These are phyloP conservation scores for Quercus berberidifolia DNA, from an alignment of 306 rosid species.

Conservation along the genomic window DNA sequence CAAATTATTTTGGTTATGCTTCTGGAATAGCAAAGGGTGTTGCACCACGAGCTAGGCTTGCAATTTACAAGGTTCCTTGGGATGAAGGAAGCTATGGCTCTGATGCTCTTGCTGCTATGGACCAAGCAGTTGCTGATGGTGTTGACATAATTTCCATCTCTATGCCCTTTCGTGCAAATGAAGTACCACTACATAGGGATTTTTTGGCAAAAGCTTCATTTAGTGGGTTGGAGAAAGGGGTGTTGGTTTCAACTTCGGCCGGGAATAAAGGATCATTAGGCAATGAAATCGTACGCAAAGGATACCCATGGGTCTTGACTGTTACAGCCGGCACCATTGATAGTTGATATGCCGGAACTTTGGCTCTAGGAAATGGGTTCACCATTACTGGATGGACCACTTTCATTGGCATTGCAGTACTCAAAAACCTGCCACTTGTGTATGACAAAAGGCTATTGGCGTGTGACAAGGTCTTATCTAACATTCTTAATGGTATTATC, in stretches of 20 bases:
- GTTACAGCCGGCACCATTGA: neutral
- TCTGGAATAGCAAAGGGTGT: conserved; percentile 36
- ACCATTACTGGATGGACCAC: neutral
- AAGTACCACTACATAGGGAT: conserved; percentile 19
- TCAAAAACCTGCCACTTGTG: neutral
- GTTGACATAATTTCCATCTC: conserved; percentile 37
- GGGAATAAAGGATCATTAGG: conserved; percentile 14
- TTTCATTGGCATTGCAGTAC: neutral
- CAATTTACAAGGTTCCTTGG: conserved; percentile 33
- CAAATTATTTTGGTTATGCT: conserved; percentile 29
- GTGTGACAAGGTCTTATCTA: neutral
- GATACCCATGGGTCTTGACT: conserved; percentile 19
- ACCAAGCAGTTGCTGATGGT: conserved; percentile 28
- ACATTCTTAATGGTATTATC: neutral
- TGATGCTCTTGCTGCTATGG: conserved; percentile 33
- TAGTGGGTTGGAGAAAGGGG: conserved; percentile 34
- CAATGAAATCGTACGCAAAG: conserved; percentile 8
- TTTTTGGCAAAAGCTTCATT: conserved; percentile 28
- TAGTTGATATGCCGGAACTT: neutral
- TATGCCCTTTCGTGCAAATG: conserved; percentile 5
- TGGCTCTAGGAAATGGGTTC: neutral
- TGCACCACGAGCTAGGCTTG: conserved; percentile 29
- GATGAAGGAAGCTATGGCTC: conserved; percentile 32
- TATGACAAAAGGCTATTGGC: neutral
- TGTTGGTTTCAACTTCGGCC: conserved; percentile 21